Evolutionary conservation across 139 green algal species (phyloP).

Genomic region (Coccomyxa sp.): DNA sequence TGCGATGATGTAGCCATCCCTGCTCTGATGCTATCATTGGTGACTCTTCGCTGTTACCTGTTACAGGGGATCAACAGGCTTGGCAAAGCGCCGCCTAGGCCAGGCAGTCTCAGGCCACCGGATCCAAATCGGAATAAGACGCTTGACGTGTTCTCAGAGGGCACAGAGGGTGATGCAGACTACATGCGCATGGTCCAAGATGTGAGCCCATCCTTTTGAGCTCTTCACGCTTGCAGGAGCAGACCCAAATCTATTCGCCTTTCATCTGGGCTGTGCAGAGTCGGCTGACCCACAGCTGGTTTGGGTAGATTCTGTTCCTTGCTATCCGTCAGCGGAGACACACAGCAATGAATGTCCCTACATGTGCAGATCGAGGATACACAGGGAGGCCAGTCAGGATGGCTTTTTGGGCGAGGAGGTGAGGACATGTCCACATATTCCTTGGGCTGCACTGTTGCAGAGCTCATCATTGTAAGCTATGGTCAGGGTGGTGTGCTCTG

Average conservation of each 20-base stretch:
- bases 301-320: no score
- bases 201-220: conserved; percentile 11
- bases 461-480: not conserved
- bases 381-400: conserved; percentile 41
- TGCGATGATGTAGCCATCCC: no score
- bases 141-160: conserved; percentile 34
- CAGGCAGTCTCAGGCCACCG: conserved; percentile 28
- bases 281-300: no score
- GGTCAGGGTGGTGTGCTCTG: no score
- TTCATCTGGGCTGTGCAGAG: not conserved
- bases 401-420: conserved; percentile 43
- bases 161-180: conserved; percentile 30
- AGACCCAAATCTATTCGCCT: not conserved
- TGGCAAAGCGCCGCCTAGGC: conserved; percentile 29
- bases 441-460: not conserved
- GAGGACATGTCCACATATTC: not conserved
- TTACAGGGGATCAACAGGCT: conserved; percentile 28
- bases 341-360: no score
- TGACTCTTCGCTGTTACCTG: not conserved
- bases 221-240: not conserved
- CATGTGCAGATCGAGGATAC: conserved; percentile 47
- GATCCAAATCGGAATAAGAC: conserved; percentile 33
- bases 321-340: no score
- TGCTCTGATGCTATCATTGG: not conserved
- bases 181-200: conserved; percentile 45